phyloP scores from a whole-genome alignment of 1,284 basidiomycete species.

The Ustilago curta region DNA sequence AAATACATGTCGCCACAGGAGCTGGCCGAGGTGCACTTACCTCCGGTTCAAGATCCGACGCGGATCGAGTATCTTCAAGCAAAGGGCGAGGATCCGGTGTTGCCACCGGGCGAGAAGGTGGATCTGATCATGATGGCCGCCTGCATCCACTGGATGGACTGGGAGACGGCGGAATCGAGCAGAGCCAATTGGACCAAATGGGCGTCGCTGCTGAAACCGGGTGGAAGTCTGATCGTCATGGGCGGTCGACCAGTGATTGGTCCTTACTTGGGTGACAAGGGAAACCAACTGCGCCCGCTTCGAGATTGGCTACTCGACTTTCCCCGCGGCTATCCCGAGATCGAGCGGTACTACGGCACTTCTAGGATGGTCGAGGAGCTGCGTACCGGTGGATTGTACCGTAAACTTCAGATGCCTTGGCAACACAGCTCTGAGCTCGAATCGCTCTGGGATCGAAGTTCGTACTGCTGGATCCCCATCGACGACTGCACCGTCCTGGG shows the following conservation, averaged over 20 bases:
- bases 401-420: conserved; percentile 48
- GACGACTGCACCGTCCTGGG: conserved; percentile 43
- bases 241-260: conserved; percentile 40
- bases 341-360: conserved; percentile 23
- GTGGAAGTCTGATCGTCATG: conserved; percentile 36
- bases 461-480: conserved; percentile 44
- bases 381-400: conserved; percentile 35
- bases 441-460: conserved; percentile 37
- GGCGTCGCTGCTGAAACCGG: conserved; percentile 44
- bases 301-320: conserved; percentile 47
- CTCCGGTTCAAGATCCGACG: conserved; percentile 26
- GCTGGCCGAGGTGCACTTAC: conserved; percentile 30
- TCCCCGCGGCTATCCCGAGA: conserved; percentile 22
- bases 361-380: conserved; percentile 3
- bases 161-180: conserved; percentile 23
- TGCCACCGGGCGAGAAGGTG: conserved; percentile 42
- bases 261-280: conserved; percentile 32
- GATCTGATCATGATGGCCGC: conserved; percentile 51
- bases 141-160: conserved; percentile 53
- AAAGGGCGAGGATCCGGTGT: conserved; percentile 31
- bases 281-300: conserved; percentile 36
- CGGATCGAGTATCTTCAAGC: conserved; percentile 36
- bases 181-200: conserved; percentile 35
- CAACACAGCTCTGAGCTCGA: conserved; percentile 16
- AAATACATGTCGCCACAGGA: conserved; percentile 45